Conservation (phyloP, 306 rosid species). For the Cucumis hystrix region DNA sequence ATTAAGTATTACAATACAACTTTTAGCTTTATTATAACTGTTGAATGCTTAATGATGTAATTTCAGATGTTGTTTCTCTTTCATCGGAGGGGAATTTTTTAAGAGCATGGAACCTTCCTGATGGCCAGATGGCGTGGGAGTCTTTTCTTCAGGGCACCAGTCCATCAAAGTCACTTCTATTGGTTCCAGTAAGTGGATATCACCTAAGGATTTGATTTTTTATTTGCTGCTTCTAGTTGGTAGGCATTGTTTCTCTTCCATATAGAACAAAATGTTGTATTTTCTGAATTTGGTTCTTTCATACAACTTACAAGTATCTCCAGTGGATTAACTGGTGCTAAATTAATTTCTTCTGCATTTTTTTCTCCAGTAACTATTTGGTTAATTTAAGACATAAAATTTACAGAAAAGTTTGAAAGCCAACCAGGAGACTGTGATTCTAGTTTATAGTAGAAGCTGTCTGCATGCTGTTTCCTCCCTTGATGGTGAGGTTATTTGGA, state of each 20-base stretch:
- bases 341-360: not conserved
- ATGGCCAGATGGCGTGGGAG: slow-evolving; percentile 99
- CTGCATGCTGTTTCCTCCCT: slow-evolving; percentile 74
- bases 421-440: slow-evolving; percentile 59
- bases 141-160: slow-evolving; percentile 52
- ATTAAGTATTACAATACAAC: not conserved
- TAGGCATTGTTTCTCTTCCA: not conserved
- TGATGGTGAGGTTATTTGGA: slow-evolving; percentile 78
- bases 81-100: slow-evolving; percentile 69
- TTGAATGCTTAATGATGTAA: slow-evolving; percentile 2
- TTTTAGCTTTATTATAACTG: not conserved
- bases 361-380: slow-evolving; percentile 2
- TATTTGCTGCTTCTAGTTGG: not conserved
- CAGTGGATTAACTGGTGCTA: not conserved
- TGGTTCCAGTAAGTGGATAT: slow-evolving; percentile 52
- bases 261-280: not conserved
- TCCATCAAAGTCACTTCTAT: slow-evolving; percentile 50
- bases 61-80: slow-evolving; percentile 81
- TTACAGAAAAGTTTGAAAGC: slow-evolving; percentile 68
- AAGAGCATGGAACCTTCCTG: slow-evolving; percentile 98
- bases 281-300: not conserved
- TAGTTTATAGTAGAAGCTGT: slow-evolving; percentile 56
- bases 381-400: slow-evolving; percentile 17
- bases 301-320: not conserved
- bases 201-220: not conserved